A percentile compares a stretch with the other conserved stretches of the same genome.
These are phyloP conservation scores for Yamadazyma dendronema DNA, from an alignment of 1,139 yeast genomes.

Conservation along the genomic window DNA sequence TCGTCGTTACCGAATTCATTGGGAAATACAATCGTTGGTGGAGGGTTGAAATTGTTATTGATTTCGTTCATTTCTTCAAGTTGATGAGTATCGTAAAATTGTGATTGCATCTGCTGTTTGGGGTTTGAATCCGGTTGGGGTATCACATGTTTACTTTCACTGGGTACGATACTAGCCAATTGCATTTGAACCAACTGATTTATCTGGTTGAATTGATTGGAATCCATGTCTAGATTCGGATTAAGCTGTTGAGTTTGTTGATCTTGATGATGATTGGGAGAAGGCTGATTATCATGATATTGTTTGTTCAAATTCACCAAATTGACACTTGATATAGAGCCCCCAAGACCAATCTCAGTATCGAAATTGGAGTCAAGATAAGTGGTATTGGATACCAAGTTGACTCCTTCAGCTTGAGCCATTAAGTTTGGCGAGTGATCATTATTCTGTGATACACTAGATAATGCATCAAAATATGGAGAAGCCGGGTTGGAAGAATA, in stretches of 20 bases:
- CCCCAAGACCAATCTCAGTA: constrained; percentile 41
- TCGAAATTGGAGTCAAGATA: constrained; percentile 24
- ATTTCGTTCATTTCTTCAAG: constrained; percentile 17
- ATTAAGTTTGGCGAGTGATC: constrained; percentile 7
- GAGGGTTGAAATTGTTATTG: constrained; percentile 29
- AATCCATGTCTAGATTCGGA: constrained; percentile 5
- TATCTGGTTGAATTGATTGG: constrained; percentile 11
- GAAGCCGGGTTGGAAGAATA: constrained; percentile 39
- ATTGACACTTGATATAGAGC: constrained; percentile 39
- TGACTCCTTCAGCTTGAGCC: constrained; percentile 1
- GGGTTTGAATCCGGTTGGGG: neutral
- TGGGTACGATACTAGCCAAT: constrained; percentile 5
- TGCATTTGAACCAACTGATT: constrained; percentile 11
- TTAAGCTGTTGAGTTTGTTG: neutral
- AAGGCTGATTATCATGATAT: constrained; percentile 2
- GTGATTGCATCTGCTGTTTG: neutral
- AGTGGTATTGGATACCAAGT: constrained; percentile 5
- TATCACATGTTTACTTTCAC: constrained; percentile 1
- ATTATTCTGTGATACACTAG: constrained; percentile 14
- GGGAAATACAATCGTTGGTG: constrained; percentile 25
- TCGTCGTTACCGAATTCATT: neutral
- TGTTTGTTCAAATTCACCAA: constrained; percentile 17
- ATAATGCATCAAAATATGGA: constrained; percentile 40
- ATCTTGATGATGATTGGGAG: constrained; percentile 2
- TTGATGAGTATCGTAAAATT: constrained; percentile 17